phyloP scores from a whole-genome alignment of 192 early-diverging fungal genomes.

The Anaeromyces robustus region DNA sequence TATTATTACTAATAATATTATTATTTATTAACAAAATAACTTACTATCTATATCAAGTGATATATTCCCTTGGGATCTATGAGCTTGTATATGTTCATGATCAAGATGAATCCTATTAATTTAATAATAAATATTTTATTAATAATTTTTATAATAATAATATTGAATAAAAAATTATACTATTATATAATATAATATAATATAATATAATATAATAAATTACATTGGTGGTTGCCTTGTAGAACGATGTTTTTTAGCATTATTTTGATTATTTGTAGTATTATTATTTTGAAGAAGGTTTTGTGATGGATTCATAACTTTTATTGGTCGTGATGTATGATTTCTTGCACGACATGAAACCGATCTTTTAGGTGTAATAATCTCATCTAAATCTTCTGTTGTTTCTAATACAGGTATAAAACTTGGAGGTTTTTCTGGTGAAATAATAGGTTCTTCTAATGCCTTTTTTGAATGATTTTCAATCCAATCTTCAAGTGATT shows the following conservation, averaged over 20 bases:
- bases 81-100: no score
- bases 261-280: background rate
- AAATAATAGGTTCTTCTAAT: background rate
- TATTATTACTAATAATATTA: no score
- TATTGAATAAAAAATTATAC: no score
- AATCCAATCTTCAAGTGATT: background rate
- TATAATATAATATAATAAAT: no score
- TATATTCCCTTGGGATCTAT: no score
- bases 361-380: background rate
- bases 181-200: no score
- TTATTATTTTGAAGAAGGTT: background rate
- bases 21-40: no score
- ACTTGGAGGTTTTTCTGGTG: background rate
- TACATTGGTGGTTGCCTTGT: background rate
- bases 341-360: background rate
- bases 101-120: no score
- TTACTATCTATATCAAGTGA: no score
- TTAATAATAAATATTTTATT: no score
- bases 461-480: background rate
- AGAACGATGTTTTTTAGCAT: background rate
- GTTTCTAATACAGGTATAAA: background rate
- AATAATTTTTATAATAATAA: no score
- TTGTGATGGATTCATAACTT: background rate
- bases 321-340: background rate
- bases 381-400: background rate